Conservation (phyloP, 2,329 filamentous ascomycete genomes). For the Hypocrella siamensis region DNA sequence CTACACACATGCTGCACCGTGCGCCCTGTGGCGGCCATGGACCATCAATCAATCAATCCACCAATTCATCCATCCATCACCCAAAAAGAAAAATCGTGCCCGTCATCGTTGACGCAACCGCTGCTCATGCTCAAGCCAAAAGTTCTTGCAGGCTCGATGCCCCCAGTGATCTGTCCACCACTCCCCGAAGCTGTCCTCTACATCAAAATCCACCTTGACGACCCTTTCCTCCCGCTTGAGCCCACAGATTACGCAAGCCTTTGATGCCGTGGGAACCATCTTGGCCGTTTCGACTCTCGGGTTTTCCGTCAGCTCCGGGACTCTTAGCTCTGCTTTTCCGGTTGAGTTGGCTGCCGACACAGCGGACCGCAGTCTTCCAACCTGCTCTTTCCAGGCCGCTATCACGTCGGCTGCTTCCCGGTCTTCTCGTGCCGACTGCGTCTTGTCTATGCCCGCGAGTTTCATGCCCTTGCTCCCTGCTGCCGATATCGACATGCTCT, state of each 20-base stretch:
- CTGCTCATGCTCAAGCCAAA: conserved; percentile 67
- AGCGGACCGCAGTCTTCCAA: conserved; percentile 59
- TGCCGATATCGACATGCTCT: conserved; percentile 77
- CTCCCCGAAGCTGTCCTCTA: conserved; percentile 87
- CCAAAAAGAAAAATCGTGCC: no score
- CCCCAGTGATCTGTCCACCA: conserved; percentile 93
- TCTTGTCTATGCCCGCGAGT: conserved; percentile 69
- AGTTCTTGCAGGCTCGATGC: conserved; percentile 62
- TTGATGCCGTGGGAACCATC: conserved; percentile 56
- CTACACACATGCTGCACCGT: no score
- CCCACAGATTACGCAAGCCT: conserved; percentile 73
- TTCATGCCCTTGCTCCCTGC: conserved; percentile 79
- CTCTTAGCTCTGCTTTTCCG: conserved; percentile 32
- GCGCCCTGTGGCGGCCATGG: no score
- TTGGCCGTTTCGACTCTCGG: conserved; percentile 54
- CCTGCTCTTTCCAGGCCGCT: conserved; percentile 56
- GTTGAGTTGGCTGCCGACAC: conserved; percentile 51
- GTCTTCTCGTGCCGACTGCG: conserved; percentile 69
- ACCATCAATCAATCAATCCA: no score
- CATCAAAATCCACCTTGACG: conserved; percentile 54
- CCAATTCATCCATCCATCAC: no score
- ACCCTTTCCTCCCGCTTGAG: conserved; percentile 78
- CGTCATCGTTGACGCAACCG: conserved; percentile 49
- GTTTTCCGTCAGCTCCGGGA: conserved; percentile 59
- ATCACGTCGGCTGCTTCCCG: conserved; percentile 69